Conservation (phyloP, 2,329 filamentous ascomycete species). For the Pyricularia pennisetigena region DNA sequence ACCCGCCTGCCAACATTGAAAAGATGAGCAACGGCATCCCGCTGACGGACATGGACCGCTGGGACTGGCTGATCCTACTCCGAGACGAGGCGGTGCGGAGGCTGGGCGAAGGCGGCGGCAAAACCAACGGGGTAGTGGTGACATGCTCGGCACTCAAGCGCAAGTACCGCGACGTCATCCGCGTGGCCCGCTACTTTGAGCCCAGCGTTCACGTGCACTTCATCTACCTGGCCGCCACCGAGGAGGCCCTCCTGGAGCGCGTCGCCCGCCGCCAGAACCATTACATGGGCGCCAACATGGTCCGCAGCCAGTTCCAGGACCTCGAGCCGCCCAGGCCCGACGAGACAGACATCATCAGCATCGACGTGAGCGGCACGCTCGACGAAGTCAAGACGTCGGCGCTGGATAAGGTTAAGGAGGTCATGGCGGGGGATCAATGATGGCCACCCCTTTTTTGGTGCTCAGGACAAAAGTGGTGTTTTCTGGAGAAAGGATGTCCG, state of each 20-base stretch:
- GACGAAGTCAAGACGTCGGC: conserved; percentile 53
- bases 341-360: conserved; percentile 60
- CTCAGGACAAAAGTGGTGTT: no score
- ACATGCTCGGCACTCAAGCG: conserved; percentile 95
- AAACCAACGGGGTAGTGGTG: conserved; percentile 68
- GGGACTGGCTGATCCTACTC: conserved; percentile 87
- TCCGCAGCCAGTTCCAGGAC: conserved; percentile 79
- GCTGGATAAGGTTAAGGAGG: conserved; percentile 43
- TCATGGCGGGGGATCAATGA: conserved; percentile 33
- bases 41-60: conserved; percentile 85
- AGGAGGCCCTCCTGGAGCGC: conserved; percentile 64
- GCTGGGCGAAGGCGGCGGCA: conserved; percentile 36
- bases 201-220: conserved; percentile 76
- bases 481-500: no score
- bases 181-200: conserved; percentile 68
- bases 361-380: conserved; percentile 54
- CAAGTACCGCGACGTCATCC: conserved; percentile 90
- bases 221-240: conserved; percentile 75
- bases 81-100: conserved; percentile 56
- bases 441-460: neutral
- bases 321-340: conserved; percentile 71
- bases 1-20: conserved; percentile 68
- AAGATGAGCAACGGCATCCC: conserved; percentile 85
- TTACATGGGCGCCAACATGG: conserved; percentile 96
- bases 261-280: conserved; percentile 70